Base-by-base conservation (phyloP, 2,329 filamentous ascomycete species). In the Aspergillus pseudoviridinutans region DNA sequence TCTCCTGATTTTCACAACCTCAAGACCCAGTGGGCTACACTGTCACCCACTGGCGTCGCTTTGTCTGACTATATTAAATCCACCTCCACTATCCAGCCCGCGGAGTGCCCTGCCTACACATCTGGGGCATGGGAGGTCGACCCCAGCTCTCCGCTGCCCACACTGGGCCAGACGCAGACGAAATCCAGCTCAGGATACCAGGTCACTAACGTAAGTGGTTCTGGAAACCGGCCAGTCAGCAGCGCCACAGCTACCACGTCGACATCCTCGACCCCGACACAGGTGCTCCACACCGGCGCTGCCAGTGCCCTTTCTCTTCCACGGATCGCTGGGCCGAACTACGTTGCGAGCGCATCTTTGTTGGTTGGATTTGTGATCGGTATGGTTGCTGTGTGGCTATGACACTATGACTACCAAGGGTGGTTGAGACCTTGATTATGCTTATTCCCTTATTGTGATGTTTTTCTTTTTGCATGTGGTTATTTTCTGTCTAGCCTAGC, bases 1-100 rank as follows among this genome's bases (percentile, higher is more conserved):
- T 77, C 77, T 5, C 90, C 91, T 0, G 91, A 96, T 70, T 96
- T 93, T 71, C 71, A 79, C 65, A 94, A 94, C 71, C 82, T 96
- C 58, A 86, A 87, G 76, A 80, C 78, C 28, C 86, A 90, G 64
- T 96, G 91, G 91, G 86, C 86, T 6, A 88, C 84, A 3, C 76
- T 91, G 54, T 83, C 78, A 7, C 90, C 91, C 0, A 84, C 84
- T 0, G 89, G 91, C 35, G 82, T 93, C 46, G 80, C 82, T 46
- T 82, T 81, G 53, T 81, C 84, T 1, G 82, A 83, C 28, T 95
- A 95, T 76, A 81, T 82, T 24, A 80, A 87, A 5, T 82, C 82
- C n/a, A 79, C 87, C 1, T 80, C 77, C 1, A 77, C 80, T 9
- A 78, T 87, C 14, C 85, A 84, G 1, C 83, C 88, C 1, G 84